Conservation (phyloP, 2,329 filamentous ascomycete species). For the Stylonectria norvegica region DNA sequence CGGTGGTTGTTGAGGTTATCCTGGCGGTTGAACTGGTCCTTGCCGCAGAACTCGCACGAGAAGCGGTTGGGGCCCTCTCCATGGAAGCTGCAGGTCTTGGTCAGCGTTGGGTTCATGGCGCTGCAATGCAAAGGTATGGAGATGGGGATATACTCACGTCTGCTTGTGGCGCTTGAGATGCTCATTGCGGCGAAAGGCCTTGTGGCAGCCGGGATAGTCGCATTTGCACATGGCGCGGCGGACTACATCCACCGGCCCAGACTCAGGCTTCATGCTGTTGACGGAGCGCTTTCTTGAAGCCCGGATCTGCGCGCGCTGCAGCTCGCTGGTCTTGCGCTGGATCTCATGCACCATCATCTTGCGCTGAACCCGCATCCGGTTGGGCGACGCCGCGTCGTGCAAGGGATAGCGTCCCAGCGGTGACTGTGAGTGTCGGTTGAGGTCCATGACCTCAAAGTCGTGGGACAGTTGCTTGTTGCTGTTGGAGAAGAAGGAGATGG, state of each 20-base stretch:
- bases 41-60: constrained; percentile 42
- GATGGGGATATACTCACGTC: constrained; percentile 40
- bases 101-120: not conserved
- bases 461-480: constrained; percentile 29
- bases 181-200: constrained; percentile 51
- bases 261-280: constrained; percentile 30
- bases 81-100: constrained; percentile 28
- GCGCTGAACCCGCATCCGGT: constrained; percentile 34
- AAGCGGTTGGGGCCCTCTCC: constrained; percentile 39
- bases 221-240: constrained; percentile 44
- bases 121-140: too few species aligned
- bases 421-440: constrained; percentile 37
- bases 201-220: constrained; percentile 44
- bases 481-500: constrained; percentile 38
- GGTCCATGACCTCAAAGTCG: constrained; percentile 33
- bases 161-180: constrained; percentile 54
- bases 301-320: constrained; percentile 41
- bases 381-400: constrained; percentile 33
- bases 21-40: constrained; percentile 40
- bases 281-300: constrained; percentile 29
- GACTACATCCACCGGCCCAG: constrained; percentile 33
- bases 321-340: constrained; percentile 42
- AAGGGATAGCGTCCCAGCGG: constrained; percentile 31
- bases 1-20: constrained; percentile 43
- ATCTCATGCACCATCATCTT: constrained; percentile 41